Percentiles rank a stretch among this genome's conserved stretches.
Conservation (phyloP, 805 yeast genomes). For the Zygosaccharomyces siamensis region DNA sequence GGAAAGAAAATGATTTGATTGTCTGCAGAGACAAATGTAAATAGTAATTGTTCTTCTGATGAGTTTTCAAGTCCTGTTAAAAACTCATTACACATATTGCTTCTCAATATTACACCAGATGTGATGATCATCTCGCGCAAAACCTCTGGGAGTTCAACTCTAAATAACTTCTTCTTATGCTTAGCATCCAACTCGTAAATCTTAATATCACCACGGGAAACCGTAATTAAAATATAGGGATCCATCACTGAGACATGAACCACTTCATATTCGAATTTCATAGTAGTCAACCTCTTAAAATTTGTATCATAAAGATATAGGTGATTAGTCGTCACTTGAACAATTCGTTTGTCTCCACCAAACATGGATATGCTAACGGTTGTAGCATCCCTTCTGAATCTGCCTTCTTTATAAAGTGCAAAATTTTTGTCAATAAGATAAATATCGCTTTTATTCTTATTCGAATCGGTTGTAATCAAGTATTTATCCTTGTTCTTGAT, state of each 20-base stretch:
- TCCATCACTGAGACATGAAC: constrained; percentile 59
- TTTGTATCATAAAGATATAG: constrained; percentile 58
- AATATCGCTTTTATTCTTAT: constrained; percentile 60
- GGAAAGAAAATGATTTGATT: constrained; percentile 64
- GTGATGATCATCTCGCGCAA: constrained; percentile 53
- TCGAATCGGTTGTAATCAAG: constrained; percentile 66
- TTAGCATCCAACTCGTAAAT: constrained; percentile 44
- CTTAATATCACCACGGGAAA: constrained; percentile 66
- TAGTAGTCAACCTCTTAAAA: constrained; percentile 49
- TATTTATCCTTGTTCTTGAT: constrained; percentile 45
- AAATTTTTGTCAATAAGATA: constrained; percentile 60
- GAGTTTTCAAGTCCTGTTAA: constrained; percentile 24
- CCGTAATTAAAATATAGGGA: constrained; percentile 57
- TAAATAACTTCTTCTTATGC: constrained; percentile 35
- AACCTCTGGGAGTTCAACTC: constrained; percentile 36
- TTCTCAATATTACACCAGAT: constrained; percentile 58
- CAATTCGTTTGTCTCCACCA: constrained; percentile 49
- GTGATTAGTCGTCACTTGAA: constrained; percentile 69
- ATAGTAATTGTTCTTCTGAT: constrained; percentile 37
- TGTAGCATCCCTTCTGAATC: constrained; percentile 55
- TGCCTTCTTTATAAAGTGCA: constrained; percentile 54
- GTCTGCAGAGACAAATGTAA: constrained; percentile 70
- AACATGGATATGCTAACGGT: constrained; percentile 67
- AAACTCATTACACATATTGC: constrained; percentile 43
- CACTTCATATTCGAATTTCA: constrained; percentile 56